These are phyloP conservation scores for Teunomyces gatunensis DNA, from an alignment of 805 yeast genomes.

Conservation along the genomic window DNA sequence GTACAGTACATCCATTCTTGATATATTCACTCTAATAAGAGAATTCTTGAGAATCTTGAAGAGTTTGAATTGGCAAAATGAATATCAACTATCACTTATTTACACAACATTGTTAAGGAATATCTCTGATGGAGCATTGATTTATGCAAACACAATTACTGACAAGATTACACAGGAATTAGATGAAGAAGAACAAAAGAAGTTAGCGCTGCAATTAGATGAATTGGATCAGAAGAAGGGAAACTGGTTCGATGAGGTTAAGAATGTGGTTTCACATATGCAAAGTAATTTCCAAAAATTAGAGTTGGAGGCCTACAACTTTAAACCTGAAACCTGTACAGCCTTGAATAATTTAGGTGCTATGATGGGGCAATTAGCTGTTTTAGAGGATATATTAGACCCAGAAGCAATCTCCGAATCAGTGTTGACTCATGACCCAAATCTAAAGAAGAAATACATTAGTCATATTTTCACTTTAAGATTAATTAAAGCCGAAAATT, in stretches of 20 bases:
- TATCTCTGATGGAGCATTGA: slow-evolving; percentile 58
- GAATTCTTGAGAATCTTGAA: slow-evolving; percentile 57
- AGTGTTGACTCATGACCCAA: slow-evolving; percentile 34
- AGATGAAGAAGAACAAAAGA: slow-evolving; percentile 27
- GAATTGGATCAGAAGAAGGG: slow-evolving; percentile 10
- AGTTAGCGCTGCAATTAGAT: slow-evolving; percentile 8
- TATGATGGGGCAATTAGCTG: slow-evolving; percentile 46
- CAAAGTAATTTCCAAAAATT: slow-evolving; percentile 33
- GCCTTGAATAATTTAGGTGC: slow-evolving; percentile 67
- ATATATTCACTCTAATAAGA: slow-evolving; percentile 61
- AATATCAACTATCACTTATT: slow-evolving; percentile 58
- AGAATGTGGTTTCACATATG: slow-evolving; percentile 45
- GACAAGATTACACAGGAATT: slow-evolving; percentile 44
- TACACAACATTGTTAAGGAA: slow-evolving; percentile 60
- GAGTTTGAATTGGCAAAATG: slow-evolving; percentile 64
- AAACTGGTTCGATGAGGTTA: slow-evolving; percentile 54
- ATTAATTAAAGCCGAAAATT: slow-evolving; percentile 60
- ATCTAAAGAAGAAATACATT: slow-evolving; percentile 27
- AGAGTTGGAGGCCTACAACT: slow-evolving; percentile 46
- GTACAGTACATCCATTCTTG: slow-evolving; percentile 62
- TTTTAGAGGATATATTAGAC: slow-evolving; percentile 54
- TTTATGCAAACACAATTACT: slow-evolving; percentile 43
- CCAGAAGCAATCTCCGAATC: slow-evolving; percentile 53
- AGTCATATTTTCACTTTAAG: slow-evolving; percentile 63
- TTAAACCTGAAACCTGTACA: slow-evolving; percentile 64